Base-by-base conservation (phyloP, 768 basidiomycete genomes). In the Gymnopilus junonius region DNA sequence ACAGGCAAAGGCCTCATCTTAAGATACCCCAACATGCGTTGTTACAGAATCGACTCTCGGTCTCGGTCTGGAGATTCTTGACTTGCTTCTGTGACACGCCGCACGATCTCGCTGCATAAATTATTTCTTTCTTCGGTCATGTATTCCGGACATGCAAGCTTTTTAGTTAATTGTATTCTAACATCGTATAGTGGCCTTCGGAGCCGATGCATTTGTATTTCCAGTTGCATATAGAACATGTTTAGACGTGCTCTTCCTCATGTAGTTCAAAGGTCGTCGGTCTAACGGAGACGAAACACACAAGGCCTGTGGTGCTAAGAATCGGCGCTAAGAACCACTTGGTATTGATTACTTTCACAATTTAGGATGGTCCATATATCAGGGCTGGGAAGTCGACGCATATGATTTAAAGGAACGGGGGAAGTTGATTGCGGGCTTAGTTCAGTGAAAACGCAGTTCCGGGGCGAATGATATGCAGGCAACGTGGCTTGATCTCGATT, bases 1-100 rank as follows among this genome's bases (percentile, higher is more conserved):
- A 85, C 87, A 61, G 83, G 83, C 62, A 83, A 82, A 64, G 81
- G 79, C 61, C 81, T 93, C 32, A 82, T 82, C 63, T 73, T 93
- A 69, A 84, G 85, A 74, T 91, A 91, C 67, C 91, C 91, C n/a
- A 84, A 83, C 69, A 79, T 82, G 76, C 80, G 82, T 51, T 82
- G 79, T 62, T 72, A 79, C 59, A 76, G 80, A 67, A 77, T 82
- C 31, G 82, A 83, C 64, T 70, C 74, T 59, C 78, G 74, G 48
- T 78, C 80, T 29, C 74, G 76, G 65, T 83, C 82, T 61, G 77
- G 77, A 39, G 79, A 80, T 42, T 78, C 79, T 58, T 81, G 68
- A 72, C 23, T 48, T 55, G 43, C 50, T 34, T 59, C 55, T 29
- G 55, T 58, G 62, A 35, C 65, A 51, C 61, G 51, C 34, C 55